Conservation (phyloP, 2,329 filamentous ascomycete genomes). For the Pseudocercospora ulei region DNA sequence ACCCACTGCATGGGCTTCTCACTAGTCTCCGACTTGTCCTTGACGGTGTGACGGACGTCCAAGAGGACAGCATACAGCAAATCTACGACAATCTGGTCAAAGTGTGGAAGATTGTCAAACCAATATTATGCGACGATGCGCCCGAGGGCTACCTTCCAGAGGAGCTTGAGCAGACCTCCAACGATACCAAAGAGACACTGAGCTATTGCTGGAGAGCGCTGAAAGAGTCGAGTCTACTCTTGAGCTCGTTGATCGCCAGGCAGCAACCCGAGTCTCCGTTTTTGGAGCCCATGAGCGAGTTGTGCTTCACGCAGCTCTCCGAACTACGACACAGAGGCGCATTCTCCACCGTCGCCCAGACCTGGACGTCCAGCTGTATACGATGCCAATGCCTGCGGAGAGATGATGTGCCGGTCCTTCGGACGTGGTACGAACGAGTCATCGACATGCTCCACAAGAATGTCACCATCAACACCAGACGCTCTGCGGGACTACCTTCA, state of each 20-base stretch:
- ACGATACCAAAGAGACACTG: conserved; percentile 75
- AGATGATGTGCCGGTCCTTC: conserved; percentile 44
- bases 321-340: conserved; percentile 81
- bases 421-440: conserved; percentile 54
- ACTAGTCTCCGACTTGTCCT: conserved; percentile 31
- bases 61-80: conserved; percentile 6
- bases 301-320: conserved; percentile 74
- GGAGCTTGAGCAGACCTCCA: conserved; percentile 61
- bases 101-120: conserved; percentile 68
- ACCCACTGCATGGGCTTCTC: conserved; percentile 40
- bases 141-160: conserved; percentile 79
- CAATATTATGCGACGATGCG: conserved; percentile 82
- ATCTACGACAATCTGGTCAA: conserved; percentile 14
- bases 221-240: conserved; percentile 74
- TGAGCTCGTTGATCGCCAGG: conserved; percentile 15
- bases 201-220: conserved; percentile 92
- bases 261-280: neutral
- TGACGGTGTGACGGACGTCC: neutral
- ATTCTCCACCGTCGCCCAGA: conserved; percentile 84
- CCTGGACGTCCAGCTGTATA: conserved; percentile 72
- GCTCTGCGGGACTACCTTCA: conserved; percentile 85
- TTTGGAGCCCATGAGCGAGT: conserved; percentile 32
- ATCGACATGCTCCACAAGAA: conserved; percentile 45
- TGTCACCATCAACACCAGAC: conserved; percentile 67
- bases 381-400: conserved; percentile 46